Conservation (phyloP, 768 basidiomycete genomes). For the Albatrellus ellisii region DNA sequence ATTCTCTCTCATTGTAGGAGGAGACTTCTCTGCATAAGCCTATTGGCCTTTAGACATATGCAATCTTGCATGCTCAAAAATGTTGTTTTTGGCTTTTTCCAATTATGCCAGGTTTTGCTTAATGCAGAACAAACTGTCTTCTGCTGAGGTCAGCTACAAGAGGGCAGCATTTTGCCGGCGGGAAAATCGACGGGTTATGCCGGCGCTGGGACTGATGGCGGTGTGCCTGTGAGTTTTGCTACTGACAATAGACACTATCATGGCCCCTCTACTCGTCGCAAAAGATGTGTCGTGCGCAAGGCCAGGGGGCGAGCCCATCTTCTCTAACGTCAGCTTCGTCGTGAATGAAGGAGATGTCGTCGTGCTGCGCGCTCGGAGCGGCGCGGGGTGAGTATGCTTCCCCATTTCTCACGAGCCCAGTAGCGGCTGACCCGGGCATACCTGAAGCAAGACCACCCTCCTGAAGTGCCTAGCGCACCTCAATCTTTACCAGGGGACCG, state of each 20-base stretch:
- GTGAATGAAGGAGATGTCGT: constrained; percentile 66
- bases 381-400: constrained; percentile 42
- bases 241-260: background rate
- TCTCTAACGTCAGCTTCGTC: constrained; percentile 45
- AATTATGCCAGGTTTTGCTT: too few species aligned
- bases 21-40: too few species aligned
- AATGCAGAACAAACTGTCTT: too few species aligned
- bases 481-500: constrained; percentile 51
- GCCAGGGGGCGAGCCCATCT: constrained; percentile 35
- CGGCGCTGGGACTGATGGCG: too few species aligned
- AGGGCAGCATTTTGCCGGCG: too few species aligned
- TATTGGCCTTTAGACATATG: too few species aligned
- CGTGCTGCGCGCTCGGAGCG: constrained; percentile 68
- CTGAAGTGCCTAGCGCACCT: constrained; percentile 80
- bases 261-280: constrained; percentile 33
- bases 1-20: too few species aligned
- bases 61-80: too few species aligned
- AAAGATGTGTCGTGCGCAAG: constrained; percentile 35
- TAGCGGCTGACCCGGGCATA: background rate
- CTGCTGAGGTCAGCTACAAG: too few species aligned
- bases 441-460: constrained; percentile 52
- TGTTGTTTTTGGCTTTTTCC: too few species aligned
- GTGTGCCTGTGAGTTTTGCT: too few species aligned
- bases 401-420: background rate
- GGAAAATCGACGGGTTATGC: too few species aligned